Percentiles rank a stretch among this genome's conserved stretches.
Evolutionary conservation across 1,284 basidiomycete genomes (phyloP).

Genomic region (Papiliotrema terrestris): DNA sequence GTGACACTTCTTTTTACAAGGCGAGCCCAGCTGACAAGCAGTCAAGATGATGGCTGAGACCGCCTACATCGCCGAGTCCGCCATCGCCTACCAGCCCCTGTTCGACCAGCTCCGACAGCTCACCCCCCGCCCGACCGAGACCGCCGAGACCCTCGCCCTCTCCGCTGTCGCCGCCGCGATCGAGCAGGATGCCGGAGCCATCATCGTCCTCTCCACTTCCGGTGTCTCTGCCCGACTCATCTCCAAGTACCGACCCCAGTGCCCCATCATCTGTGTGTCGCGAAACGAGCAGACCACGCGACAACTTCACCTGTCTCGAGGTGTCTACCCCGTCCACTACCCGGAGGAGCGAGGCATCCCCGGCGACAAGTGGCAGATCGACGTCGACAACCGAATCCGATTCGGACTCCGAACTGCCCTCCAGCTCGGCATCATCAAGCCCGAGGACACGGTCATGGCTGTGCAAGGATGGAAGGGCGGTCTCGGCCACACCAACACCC

Average conservation of each 20-base stretch:
- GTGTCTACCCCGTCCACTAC: slow-evolving; percentile 95
- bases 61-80: slow-evolving; percentile 86
- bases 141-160: slow-evolving; percentile 88
- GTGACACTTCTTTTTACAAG: slow-evolving; percentile 26
- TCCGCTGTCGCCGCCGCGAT: slow-evolving; percentile 90
- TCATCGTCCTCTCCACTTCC: slow-evolving; percentile 93
- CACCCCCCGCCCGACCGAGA: slow-evolving; percentile 81
- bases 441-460: slow-evolving; percentile 87
- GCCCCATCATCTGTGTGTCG: slow-evolving; percentile 95
- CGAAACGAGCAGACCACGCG: slow-evolving; percentile 93
- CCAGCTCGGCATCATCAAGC: slow-evolving; percentile 78
- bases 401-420: slow-evolving; percentile 90
- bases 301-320: slow-evolving; percentile 94
- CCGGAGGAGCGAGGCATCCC: slow-evolving; percentile 83
- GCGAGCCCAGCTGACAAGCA: slow-evolving; percentile 31
- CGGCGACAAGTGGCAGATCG: slow-evolving; percentile 92
- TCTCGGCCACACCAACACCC: slow-evolving; percentile 68
- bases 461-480: slow-evolving; percentile 99
- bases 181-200: slow-evolving; percentile 89
- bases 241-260: slow-evolving; percentile 92
- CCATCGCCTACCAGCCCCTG: slow-evolving; percentile 87
- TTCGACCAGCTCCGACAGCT: slow-evolving; percentile 81
- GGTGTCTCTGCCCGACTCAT: slow-evolving; percentile 95
- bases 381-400: slow-evolving; percentile 63
- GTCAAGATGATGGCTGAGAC: slow-evolving; percentile 99